Base-by-base conservation (phyloP, 1,139 yeast species). In the Diutina siamensis region DNA sequence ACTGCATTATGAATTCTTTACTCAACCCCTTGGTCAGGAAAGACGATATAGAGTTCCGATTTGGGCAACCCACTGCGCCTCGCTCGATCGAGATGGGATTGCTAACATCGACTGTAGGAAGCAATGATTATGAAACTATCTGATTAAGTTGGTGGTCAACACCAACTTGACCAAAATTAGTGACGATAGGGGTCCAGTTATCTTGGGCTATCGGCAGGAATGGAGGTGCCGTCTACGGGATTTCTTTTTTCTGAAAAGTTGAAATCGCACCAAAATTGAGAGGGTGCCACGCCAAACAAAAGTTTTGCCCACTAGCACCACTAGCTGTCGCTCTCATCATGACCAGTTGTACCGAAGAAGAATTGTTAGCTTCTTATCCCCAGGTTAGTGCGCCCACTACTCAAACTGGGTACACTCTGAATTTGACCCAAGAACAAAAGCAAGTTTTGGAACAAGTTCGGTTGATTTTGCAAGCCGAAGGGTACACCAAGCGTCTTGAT, bases 381-480 rank as follows among this genome's bases (percentile, higher is more conserved):
- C 89, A 83, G 59, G 65, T 63, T 18, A 68, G 78, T 46, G 82
- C 86, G 13, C 76, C 80, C 22, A 70, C 79, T 32, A 64, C 63
- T 9, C 71, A 64, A 50, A 72, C 87, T 18, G 98, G 98, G 4
- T 81, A 78, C 64, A 87, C 95, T 32, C 95, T 96, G 33, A 80
- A 76, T 59, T 68, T 88, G 51, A 81, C 87, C 18, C 74, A 73
- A 8, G 80, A 77, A 45, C 96, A 92, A 63, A 69, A 74, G 59
- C 31, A 41, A 35, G 73, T 74, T 34, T 64, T 88, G 50, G 73
- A 68, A 46, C 72, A 76, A 54, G 65, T 92, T 50, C 78, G 81
- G 55, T 69, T 68, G 28, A 68, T 72, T 48, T 71, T 89, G 54
- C 65, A 63, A 48, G 81, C 72, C 8, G 74, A 71, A 48, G 95